Evolutionary conservation across 164 flowering plant genomes (phyloP).

Genomic region (Chloranthus sessilifolius): DNA sequence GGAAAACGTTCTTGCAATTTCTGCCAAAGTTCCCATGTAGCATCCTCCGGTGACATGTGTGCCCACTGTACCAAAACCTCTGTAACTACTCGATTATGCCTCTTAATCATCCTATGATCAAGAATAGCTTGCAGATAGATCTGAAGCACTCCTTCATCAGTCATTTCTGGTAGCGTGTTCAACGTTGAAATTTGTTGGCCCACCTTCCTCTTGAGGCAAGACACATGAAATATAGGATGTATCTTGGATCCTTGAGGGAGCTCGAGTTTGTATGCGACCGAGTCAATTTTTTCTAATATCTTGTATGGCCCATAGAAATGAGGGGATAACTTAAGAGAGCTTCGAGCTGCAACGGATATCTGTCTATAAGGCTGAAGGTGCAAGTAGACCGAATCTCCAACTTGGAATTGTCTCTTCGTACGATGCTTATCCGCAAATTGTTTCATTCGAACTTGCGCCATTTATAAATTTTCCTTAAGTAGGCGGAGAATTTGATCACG

Average conservation of each 20-base stretch:
- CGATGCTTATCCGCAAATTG: not conserved
- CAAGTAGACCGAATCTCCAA: not conserved
- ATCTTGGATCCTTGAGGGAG: not conserved
- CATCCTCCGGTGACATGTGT: too few relatives aligned
- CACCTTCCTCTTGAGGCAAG: not conserved
- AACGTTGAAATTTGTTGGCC: not conserved
- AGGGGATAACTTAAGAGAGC: not conserved
- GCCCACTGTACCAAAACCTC: too few relatives aligned
- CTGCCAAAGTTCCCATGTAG: too few relatives aligned
- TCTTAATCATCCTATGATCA: too few relatives aligned
- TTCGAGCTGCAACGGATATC: not conserved
- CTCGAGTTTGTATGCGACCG: not conserved
- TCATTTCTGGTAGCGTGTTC: too few relatives aligned
- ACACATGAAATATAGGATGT: not conserved
- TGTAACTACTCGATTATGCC: too few relatives aligned
- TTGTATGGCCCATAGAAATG: not conserved
- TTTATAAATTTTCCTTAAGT: not conserved
- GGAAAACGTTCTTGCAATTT: too few relatives aligned
- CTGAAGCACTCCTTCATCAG: too few relatives aligned
- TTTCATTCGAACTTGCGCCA: conserved; percentile 1
- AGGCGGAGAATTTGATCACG: not conserved
- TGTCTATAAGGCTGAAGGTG: not conserved
- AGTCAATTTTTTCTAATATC: not conserved
- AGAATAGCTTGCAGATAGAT: too few relatives aligned
- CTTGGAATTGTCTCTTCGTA: not conserved